Evolutionary conservation across 2,329 filamentous ascomycete species (phyloP).

Genomic region (Apiospora saccharicola): DNA sequence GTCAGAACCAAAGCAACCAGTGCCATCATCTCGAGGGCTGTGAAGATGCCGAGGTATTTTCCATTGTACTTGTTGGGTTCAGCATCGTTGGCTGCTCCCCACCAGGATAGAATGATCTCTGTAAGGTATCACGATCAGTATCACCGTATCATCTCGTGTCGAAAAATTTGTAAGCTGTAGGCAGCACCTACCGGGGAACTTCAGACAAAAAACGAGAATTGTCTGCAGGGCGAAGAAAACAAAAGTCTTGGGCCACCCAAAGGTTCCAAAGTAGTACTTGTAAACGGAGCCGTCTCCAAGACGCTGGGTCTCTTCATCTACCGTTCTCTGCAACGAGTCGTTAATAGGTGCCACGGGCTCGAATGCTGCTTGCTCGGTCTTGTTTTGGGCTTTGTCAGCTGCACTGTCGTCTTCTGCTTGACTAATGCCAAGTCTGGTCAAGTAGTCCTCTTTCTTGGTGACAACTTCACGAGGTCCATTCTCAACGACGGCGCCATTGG

Average conservation of each 20-base stretch:
- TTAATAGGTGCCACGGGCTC: neutral
- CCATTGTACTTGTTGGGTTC: constrained; percentile 23
- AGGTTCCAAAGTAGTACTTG: constrained; percentile 27
- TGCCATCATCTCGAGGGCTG: constrained; percentile 24
- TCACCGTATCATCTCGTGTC: neutral
- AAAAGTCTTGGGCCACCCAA: constrained; percentile 25
- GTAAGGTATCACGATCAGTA: neutral
- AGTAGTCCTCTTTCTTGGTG: neutral
- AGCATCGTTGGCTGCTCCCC: constrained; percentile 25
- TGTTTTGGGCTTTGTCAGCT: neutral
- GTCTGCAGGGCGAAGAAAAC: constrained; percentile 25
- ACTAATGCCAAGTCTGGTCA: neutral
- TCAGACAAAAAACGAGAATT: constrained; percentile 25
- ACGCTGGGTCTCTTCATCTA: constrained; percentile 24
- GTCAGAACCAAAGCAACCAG: constrained; percentile 20
- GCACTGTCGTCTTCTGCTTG: neutral
- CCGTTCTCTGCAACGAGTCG: neutral
- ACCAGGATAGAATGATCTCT: constrained; percentile 28
- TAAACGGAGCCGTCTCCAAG: constrained; percentile 27
- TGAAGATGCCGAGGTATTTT: constrained; percentile 26
- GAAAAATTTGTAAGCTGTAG: neutral
- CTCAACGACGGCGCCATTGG: neutral
- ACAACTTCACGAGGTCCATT: neutral
- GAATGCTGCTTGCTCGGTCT: neutral
- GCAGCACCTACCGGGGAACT: constrained; percentile 25